Conservation (phyloP, 371 early-diverging fungal genomes). For the Choanephora cucurbitarum region DNA sequence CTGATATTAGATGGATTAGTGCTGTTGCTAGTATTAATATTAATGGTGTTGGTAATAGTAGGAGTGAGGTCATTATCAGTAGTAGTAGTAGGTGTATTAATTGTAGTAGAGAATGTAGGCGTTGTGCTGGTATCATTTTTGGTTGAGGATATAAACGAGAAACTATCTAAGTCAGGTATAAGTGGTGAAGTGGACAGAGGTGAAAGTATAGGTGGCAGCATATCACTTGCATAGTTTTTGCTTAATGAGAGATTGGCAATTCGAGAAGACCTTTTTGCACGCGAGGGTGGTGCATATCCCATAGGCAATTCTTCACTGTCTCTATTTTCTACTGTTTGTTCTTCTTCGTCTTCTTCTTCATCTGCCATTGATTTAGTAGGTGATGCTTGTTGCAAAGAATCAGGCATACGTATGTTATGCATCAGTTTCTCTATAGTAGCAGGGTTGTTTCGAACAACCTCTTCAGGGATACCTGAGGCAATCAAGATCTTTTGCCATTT, state of each 20-base stretch:
- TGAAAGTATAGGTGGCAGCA: conserved; percentile 1
- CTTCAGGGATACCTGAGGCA: conserved; percentile 58
- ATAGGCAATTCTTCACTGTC: conserved; percentile 33
- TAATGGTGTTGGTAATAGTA: not conserved
- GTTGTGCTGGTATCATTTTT: conserved; percentile 21
- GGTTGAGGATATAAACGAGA: conserved; percentile 21
- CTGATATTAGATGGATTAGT: too few relatives aligned
- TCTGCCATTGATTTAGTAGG: conserved; percentile 14
- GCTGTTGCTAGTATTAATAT: conserved; percentile 1
- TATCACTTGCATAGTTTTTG: not conserved
- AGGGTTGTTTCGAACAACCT: conserved; percentile 55
- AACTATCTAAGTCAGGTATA: not conserved
- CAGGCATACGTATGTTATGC: conserved; percentile 60
- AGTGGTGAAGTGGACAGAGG: not conserved
- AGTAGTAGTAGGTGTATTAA: not conserved
- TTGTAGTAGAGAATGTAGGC: not conserved
- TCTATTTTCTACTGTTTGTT: not conserved
- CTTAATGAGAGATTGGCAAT: conserved; percentile 27
- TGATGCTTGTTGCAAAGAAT: conserved; percentile 31
- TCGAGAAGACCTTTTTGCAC: conserved; percentile 43
- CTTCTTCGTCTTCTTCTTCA: conserved; percentile 8
- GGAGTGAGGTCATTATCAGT: conserved; percentile 11
- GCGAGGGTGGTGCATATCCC: conserved; percentile 52
- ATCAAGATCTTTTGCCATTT: conserved; percentile 62
- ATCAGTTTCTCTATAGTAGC: conserved; percentile 55